Percentiles rank a stretch among this genome's conserved stretches.
These are phyloP conservation scores for Paxillus involutus DNA, from an alignment of 768 basidiomycete species.

Conservation along the genomic window DNA sequence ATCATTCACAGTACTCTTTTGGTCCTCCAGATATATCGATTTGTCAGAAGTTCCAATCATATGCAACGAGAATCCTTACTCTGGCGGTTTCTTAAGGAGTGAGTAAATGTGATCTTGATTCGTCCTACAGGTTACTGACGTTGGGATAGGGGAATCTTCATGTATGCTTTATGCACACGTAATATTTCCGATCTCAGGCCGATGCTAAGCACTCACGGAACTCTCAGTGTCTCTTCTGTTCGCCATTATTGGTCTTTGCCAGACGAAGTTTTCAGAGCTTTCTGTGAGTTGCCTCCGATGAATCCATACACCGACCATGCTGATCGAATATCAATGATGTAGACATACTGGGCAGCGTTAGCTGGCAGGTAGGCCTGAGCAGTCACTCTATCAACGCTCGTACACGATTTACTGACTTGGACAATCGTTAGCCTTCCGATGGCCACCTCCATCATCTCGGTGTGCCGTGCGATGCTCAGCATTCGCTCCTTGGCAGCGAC, in stretches of 20 bases:
- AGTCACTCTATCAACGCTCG: neutral
- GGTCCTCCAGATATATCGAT: conserved; percentile 14
- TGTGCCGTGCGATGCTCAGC: conserved; percentile 40
- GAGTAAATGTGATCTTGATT: neutral
- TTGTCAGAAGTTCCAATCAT: neutral
- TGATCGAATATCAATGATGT: neutral
- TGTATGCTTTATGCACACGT: conserved; percentile 22
- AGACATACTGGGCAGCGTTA: conserved; percentile 11
- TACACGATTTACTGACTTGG: neutral
- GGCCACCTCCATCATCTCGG: conserved; percentile 22
- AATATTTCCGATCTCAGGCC: neutral
- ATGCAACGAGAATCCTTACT: conserved; percentile 8
- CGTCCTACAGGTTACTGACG: neutral
- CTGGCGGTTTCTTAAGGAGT: conserved; percentile 20
- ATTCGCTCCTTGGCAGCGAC: conserved; percentile 42
- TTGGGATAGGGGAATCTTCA: conserved; percentile 19
- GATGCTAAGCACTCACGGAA: neutral
- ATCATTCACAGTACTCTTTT: conserved; percentile 15
- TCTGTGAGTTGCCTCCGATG: conserved; percentile 2
- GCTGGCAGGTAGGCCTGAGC: conserved; percentile 8
- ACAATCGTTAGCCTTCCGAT: conserved; percentile 4
- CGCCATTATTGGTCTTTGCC: conserved; percentile 9
- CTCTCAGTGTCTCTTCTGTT: conserved; percentile 16
- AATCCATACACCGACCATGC: neutral
- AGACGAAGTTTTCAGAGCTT: conserved; percentile 1